Conservation (phyloP, 306 rosid genomes). For the Cucurbita pepo region DNA sequence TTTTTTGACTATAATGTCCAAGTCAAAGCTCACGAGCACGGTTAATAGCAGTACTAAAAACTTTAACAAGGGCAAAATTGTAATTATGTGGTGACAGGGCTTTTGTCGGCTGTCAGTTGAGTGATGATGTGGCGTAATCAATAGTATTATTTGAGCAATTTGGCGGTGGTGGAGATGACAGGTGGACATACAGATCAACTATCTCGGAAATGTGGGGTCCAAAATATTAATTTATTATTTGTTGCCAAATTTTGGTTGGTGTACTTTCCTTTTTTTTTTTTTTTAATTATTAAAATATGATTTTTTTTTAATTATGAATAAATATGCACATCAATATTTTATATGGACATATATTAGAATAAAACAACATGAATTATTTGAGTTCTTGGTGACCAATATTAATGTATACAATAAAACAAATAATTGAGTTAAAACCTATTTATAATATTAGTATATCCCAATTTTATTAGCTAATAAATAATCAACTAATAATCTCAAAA, state of each 20-base stretch:
- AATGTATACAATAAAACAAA: too few relatives aligned
- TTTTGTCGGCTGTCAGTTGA: background rate
- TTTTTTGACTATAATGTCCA: background rate
- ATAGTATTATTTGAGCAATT: background rate
- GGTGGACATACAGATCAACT: background rate
- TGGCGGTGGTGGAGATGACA: background rate
- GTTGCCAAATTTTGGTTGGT: background rate
- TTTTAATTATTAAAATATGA: too few relatives aligned
- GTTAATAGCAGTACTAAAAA: background rate
- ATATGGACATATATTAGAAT: too few relatives aligned
- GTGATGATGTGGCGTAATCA: background rate
- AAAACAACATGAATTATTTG: too few relatives aligned
- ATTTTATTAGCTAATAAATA: too few relatives aligned
- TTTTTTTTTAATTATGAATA: too few relatives aligned
- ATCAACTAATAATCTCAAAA: too few relatives aligned
- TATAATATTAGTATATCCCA: too few relatives aligned
- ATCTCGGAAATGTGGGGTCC: background rate
- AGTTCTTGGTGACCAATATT: too few relatives aligned
- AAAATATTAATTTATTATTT: background rate
- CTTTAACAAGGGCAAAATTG: background rate
- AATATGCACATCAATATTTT: too few relatives aligned
- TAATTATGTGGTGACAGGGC: background rate
- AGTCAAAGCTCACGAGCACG: background rate
- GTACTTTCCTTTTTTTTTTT: background rate
- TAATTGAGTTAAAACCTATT: too few relatives aligned